Base-by-base conservation (phyloP, 306 rosid species). In the Corylus heterophylla region DNA sequence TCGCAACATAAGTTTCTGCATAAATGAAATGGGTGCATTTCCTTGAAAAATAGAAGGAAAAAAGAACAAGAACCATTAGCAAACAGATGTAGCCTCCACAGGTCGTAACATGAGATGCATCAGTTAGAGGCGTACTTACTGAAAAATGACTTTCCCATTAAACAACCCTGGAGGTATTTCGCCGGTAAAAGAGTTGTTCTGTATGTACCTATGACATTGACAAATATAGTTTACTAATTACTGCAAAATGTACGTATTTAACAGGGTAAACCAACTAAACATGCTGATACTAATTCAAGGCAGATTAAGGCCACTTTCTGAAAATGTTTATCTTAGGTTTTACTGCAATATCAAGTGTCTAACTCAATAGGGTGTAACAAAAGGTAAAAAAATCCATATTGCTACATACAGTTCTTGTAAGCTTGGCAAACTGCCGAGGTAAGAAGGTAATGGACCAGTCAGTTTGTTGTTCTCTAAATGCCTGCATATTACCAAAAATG, bases 381-480 rank as follows among this genome's bases (percentile, higher is more conserved):
- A 55, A 27, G 63, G 25, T 52, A 52, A n/a, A n/a, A 22, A 20
- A 56, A 79, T 16, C 76, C 51, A 83, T 29, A 66, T 61, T 71
- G 76, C 9, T 80, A 83, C 98, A 37, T 91, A 95, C 98, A 95
- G 81, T 89, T 91, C 98, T 83, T 90, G 92, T 76, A 92, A 84
- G 80, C 84, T 85, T 75, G 97, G 92, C 81, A 95, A 88, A 82
- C 87, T 89, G 69, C 91, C 88, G 79, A 95, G 87, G 90, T 85
- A 89, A 71, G 97, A 83, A 64, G 98, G 97, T 55, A 95, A 79
- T 56, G 88, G 50, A 81, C 98, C 98, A 54, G 69, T 87, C 85
- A 95, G 85, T 79, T 85, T 79, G 90, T 95, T 95, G 85, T 95
- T 90, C 94, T 95, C 99, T 37, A 95, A 84, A 90, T 93, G 98